Evolutionary conservation across 176 grass and related monocot genomes (phyloP), one percentile per base, ranked within the genome.

Genomic region (Luzula sylvatica): DNA sequence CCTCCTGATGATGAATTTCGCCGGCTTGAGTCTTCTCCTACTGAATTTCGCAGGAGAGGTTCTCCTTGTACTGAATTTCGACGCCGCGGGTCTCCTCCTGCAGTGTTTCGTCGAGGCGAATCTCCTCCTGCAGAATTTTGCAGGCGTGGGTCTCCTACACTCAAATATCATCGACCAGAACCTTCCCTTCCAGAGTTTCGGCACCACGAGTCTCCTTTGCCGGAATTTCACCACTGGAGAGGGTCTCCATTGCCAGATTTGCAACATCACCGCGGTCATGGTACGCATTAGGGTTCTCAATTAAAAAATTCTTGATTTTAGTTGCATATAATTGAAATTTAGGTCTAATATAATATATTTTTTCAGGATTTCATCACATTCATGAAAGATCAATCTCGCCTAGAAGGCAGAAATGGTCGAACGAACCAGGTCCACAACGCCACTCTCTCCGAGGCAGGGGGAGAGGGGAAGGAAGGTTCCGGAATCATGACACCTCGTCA

Each of bases 291-390:
- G 44, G 56, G 56, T 61, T 42, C 44, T 35, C 44, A 40, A 42
- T 61, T 42, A 25, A 9, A 24, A 6, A 3, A 29, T 46, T 26
- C 23, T 1, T 7, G 25, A 26, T 1, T 25, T 26, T 48, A 18
- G 22, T 64, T 64, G 1, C 46, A 11, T 64, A 16, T 22, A 61
- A 46, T 25, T 61, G 25, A 49, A 64, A 13, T 64, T 47, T 14
- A 13, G 15, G 24, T 64, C 40, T 63, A 14, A 15, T 44, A 26
- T 17, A 46, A 46, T 64, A 26, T 16, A 24, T 19, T 14, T 67
- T 77, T 78, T 77, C 78, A 98, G 82, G 81, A 69, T 80, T n/a
- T n/a, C n/a, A 74, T 77, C 64, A 26, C 53, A 75, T 82, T 66
- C 58, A 75, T 58, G 46, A 65, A 61, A 81, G 75, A 43, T 76